Percentiles rank a stretch among this genome's conserved stretches.
Evolutionary conservation across 805 yeast genomes (phyloP).

Genomic region (Hanseniaspora occidentalis): DNA sequence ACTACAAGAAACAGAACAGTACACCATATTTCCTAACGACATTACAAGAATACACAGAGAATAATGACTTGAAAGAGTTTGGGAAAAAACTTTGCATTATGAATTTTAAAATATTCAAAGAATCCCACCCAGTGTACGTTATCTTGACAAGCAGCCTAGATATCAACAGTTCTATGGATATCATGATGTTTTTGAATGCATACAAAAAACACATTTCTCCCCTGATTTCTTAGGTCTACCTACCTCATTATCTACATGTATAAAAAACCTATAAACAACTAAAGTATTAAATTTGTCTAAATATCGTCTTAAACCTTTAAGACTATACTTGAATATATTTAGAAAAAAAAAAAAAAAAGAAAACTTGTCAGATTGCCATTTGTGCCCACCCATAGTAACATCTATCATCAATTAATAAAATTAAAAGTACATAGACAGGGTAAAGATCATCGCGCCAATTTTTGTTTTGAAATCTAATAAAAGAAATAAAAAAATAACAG

Average conservation of each 20-base stretch:
- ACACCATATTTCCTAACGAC: slow-evolving; percentile 2
- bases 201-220: too few relatives aligned
- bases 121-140: slow-evolving; percentile 1
- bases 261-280: too few relatives aligned
- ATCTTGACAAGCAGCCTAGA: not conserved
- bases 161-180: not conserved
- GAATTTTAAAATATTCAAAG: slow-evolving; percentile 1
- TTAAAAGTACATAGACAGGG: slow-evolving; percentile 72
- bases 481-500: slow-evolving; percentile 5
- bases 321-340: slow-evolving; percentile 13
- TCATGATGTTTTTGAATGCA: not conserved
- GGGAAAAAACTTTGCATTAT: slow-evolving; percentile 3
- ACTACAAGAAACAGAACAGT: slow-evolving; percentile 2
- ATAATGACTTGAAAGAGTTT: slow-evolving; percentile 1
- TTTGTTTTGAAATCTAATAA: slow-evolving; percentile 4
- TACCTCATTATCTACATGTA: too few relatives aligned
- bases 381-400: slow-evolving; percentile 79
- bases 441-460: slow-evolving; percentile 99
- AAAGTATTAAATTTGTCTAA: too few relatives aligned
- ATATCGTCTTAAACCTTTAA: slow-evolving; percentile 22
- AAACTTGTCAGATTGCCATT: slow-evolving; percentile 99
- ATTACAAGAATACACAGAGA: slow-evolving; percentile 2
- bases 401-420: slow-evolving; percentile 42
- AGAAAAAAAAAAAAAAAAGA: slow-evolving; percentile 16
- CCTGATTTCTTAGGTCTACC: too few relatives aligned